Evolutionary conservation across 495 filamentous ascomycete genomes (phyloP).

Genomic region (Annulohypoxylon moriforme): DNA sequence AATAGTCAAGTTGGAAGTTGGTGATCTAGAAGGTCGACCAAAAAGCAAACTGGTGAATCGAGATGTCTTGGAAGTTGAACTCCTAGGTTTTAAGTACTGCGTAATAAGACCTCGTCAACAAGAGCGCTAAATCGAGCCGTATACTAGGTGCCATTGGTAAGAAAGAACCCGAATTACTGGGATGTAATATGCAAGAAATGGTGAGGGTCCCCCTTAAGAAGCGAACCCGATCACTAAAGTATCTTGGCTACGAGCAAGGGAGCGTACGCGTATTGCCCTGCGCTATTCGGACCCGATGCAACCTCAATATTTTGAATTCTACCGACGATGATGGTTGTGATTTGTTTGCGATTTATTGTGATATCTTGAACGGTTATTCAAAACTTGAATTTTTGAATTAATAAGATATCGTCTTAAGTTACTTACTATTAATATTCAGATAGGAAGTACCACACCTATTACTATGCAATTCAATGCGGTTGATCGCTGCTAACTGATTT

Average conservation of each 20-base stretch:
- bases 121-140: not conserved
- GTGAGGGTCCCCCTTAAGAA: constrained; percentile 9
- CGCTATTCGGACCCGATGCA: constrained; percentile 23
- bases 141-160: constrained; percentile 23
- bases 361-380: not conserved
- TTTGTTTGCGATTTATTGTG: constrained; percentile 1
- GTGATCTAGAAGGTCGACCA: not conserved
- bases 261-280: constrained; percentile 8
- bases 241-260: constrained; percentile 32
- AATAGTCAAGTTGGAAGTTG: too few relatives aligned
- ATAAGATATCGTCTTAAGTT: not conserved
- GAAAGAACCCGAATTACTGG: constrained; percentile 26
- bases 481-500: not conserved
- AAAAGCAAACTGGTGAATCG: not conserved
- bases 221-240: constrained; percentile 14
- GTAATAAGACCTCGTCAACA: constrained; percentile 15
- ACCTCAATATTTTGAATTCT: constrained; percentile 20
- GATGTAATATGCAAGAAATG: constrained; percentile 31
- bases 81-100: not conserved
- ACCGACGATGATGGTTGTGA: constrained; percentile 25
- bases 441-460: not conserved
- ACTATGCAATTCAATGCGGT: not conserved
- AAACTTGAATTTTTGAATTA: not conserved
- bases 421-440: not conserved
- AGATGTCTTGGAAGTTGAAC: constrained; percentile 1